Base-by-base conservation (phyloP, 116 monocot species). In the Trichopus zeylanicus region DNA sequence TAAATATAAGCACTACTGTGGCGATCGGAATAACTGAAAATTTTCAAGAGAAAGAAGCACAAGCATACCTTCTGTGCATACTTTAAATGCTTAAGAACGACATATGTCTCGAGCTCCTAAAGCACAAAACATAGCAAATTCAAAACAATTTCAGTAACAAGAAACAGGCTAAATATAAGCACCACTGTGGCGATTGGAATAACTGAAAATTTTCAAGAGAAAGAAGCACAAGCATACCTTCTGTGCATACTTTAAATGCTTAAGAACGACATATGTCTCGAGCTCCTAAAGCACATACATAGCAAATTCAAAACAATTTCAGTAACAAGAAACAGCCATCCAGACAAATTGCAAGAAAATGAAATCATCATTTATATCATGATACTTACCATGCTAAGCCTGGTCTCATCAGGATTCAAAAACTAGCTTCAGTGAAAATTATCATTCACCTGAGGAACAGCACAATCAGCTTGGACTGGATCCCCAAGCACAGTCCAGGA, bases 401-500 rank as follows among this genome's bases (percentile, higher is more conserved):
- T 2, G 12, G 28, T 8, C 23, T n/a, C 26, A 53, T 27, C n/a
- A n/a, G 18, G 0, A n/a, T 1, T 42, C n/a, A 16, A 42, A 13
- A 42, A 42, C n/a, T 12, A 42, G n/a, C 42, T 42, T n/a, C 42
- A 42, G n/a, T 16, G 42, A 42, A 42, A 42, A 13, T n/a, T 42
- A n/a, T 42, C 13, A 42, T n/a, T 67, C 56, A 93, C 94, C 94
- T 95, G 95, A 39, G 95, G 90, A 70, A 89, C 90, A 67, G 78
- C 73, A 74, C 95, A 95, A 72, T 95, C 95, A 62, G 95, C 95
- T 73, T 86, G 86, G 19, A 62, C 34, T 51, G 90, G 86, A 76
- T 95, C 90, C 95, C 95, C 89, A 46, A 71, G 66, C 42, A 95
- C 55, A 72, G 83, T 26, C 79, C 83, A 86, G 4, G 74, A 95